Base-by-base conservation (phyloP, 2,329 filamentous ascomycete genomes). In the Nothophoma quercina region DNA sequence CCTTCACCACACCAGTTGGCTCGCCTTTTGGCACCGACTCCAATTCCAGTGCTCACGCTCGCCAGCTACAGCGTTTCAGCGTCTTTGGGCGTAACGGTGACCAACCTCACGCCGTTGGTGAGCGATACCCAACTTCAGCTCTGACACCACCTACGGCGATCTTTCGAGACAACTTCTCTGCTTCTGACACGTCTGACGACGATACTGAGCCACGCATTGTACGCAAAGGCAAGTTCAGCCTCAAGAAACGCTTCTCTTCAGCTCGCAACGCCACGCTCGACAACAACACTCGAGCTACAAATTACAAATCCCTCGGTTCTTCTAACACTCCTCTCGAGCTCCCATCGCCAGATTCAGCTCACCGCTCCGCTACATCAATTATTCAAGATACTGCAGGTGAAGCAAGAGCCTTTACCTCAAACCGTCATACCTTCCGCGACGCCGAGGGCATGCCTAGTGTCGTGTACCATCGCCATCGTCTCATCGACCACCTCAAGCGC, bases 41-140 rank as follows among this genome's bases (percentile, higher is more conserved):
- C 44, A 46, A 50, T 13, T 56, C 46, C 28, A 56, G 56, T 52
- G 38, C 55, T 29, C 45, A 64, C 48, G 50, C 56, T 35, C 48
- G 51, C 29, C 57, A 60, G 40, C 42, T 57, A 22, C 56, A 63
- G 18, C 52, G 57, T 35, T 59, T 65, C 58, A 62, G 58, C 51
- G 29, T 65, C 26, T 64, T 63, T 40, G 56, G 68, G 21, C 62
- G 62, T 45, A 56, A 46, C 50, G 57, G 59, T 22, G 67, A 69
- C 50, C 60, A 64, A 29, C 47, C 66, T 41, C 70, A 75, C 62
- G 73, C 71, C 42, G 73, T 74, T 22, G 79, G 79, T 32, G 79
- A 81, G 51, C 77, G 79, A 21, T 81, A 81, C 59, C 79, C 79
- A 21, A 79, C 76, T 8, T 78, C 76, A 43, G 74, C 74, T 38